Conservation (phyloP, 495 filamentous ascomycete species). For the Podospora anserina region DNA sequence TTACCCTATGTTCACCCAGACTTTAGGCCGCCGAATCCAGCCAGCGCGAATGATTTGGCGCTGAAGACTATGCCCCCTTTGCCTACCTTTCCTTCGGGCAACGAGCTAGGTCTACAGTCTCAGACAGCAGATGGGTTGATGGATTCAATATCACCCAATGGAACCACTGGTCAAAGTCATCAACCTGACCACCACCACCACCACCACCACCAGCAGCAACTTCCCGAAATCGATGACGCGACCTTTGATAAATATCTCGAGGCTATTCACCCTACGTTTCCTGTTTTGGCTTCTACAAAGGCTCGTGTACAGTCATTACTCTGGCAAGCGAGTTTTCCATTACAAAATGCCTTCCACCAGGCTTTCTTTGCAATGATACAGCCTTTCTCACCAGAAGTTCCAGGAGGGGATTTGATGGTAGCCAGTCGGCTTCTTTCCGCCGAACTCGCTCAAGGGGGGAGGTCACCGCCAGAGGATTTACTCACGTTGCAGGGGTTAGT, state of each 20-base stretch:
- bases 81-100: constrained; percentile 21
- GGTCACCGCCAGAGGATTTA: constrained; percentile 50
- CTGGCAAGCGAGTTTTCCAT: constrained; percentile 53
- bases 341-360: constrained; percentile 70
- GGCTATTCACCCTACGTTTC: constrained; percentile 69
- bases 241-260: constrained; percentile 63
- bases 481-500: constrained; percentile 62
- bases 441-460: constrained; percentile 51
- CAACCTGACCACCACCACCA: constrained; percentile 20
- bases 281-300: constrained; percentile 67
- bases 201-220: not conserved
- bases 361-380: constrained; percentile 62
- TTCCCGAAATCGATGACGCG: constrained; percentile 43
- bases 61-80: constrained; percentile 35
- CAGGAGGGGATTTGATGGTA: constrained; percentile 39
- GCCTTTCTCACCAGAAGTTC: constrained; percentile 32
- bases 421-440: constrained; percentile 50
- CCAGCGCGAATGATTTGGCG: constrained; percentile 35
- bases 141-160: constrained; percentile 19
- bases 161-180: constrained; percentile 28
- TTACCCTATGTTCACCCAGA: constrained; percentile 38
- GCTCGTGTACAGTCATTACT: constrained; percentile 59
- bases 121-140: constrained; percentile 26
- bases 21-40: constrained; percentile 32
- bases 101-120: constrained; percentile 24